Base-by-base conservation (phyloP, 306 rosid species). In the Medicago ruthenica region DNA sequence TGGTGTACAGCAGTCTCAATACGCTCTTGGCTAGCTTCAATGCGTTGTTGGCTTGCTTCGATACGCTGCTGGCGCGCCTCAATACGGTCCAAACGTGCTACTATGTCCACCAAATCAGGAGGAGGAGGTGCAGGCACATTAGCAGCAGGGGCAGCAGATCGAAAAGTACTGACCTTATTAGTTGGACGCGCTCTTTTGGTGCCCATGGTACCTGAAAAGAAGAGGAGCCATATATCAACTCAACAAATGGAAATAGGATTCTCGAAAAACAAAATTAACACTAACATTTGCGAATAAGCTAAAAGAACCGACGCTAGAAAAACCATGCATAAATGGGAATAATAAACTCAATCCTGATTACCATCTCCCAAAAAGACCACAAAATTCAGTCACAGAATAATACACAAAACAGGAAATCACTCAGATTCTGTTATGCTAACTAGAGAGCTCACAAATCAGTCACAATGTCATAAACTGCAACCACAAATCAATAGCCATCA, bases 81-180 rank as follows among this genome's bases (percentile, higher is more conserved):
- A 4, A 64, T 64, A 18, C 70, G 70, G 70, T 39, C 70, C 48
- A 64, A 64, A 17, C 70, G 70, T 11, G 70, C 70, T 17, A 64
- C 70, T 64, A 64, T 39, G 48, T 64, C 70, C 17, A 64, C 70
- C 70, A 64, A 39, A 64, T 64, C 70, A 64, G 70, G 70, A 64
- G 70, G 70, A 64, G 70, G 70, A 37, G 70, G 70, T 2, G 50
- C 48, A 9, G 48, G 70, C 24, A 5, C 70, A 64, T 36, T 36
- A n/a, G 15, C 70, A 64, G 24, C 50, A 64, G 70, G 47, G 50
- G 70, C 27, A 16, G 68, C 13, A 62, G 70, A 24, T 64, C 70
- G 70, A 9, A 39, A 17, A 64, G 70, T 64, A 39, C 70, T 36
- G 70, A 39, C 47, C 27, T 64, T 64, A 64, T 64, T 36, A 64